These are phyloP conservation scores for Apophysomyces variabilis DNA, from an alignment of 371 early-diverging fungal species.

Conservation along the genomic window DNA sequence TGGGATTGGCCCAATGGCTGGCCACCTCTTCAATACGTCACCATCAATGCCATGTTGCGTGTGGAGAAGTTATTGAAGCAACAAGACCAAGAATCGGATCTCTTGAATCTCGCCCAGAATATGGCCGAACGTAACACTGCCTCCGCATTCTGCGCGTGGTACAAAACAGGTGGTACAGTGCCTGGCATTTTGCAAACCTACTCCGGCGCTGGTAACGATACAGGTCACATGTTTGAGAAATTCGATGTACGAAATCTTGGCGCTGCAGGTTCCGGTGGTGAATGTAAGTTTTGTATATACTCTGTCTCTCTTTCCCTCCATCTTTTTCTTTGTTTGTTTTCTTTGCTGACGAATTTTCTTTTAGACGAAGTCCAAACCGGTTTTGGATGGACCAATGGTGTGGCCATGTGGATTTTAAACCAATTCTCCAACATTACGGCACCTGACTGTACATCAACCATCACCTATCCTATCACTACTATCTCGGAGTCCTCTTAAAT, in stretches of 20 bases:
- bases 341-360: not conserved
- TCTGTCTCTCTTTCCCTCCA: not conserved
- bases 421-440: slow-evolving; percentile 48
- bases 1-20: slow-evolving; percentile 93
- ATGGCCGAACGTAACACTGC: slow-evolving; percentile 69
- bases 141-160: slow-evolving; percentile 75
- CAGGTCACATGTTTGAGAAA: slow-evolving; percentile 84
- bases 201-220: slow-evolving; percentile 29
- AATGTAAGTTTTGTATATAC: slow-evolving; percentile 49
- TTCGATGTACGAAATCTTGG: slow-evolving; percentile 68
- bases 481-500: not conserved
- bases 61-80: slow-evolving; percentile 25
- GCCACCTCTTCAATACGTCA: slow-evolving; percentile 66
- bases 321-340: not conserved
- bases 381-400: slow-evolving; percentile 96
- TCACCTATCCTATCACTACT: not conserved
- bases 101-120: slow-evolving; percentile 37
- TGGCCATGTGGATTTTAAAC: slow-evolving; percentile 71
- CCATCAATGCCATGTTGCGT: slow-evolving; percentile 55
- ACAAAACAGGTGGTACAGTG: slow-evolving; percentile 66
- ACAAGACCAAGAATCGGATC: not conserved
- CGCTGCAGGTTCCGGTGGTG: slow-evolving; percentile 77
- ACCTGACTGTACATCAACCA: slow-evolving; percentile 39
- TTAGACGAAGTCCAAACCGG: slow-evolving; percentile 76
- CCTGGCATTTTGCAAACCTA: slow-evolving; percentile 43